Evolutionary conservation across 768 basidiomycete genomes (phyloP).

Genomic region (Mycena pura): DNA sequence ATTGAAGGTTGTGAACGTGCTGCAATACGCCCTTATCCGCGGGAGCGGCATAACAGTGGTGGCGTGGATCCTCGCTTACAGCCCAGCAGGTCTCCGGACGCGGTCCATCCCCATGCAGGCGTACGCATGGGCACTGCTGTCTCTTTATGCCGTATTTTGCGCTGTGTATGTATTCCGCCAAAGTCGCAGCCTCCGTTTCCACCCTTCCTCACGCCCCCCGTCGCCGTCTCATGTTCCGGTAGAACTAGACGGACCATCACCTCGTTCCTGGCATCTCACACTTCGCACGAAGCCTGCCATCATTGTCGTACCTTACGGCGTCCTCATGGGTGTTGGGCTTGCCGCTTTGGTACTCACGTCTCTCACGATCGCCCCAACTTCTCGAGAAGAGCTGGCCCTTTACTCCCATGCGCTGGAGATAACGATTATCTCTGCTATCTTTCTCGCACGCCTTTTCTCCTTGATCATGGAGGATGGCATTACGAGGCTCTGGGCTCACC

Average conservation of each 20-base stretch:
- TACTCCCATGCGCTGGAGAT: conserved; percentile 16
- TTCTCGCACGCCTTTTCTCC: conserved; percentile 24
- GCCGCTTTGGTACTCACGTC: conserved; percentile 23
- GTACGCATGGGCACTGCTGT: conserved; percentile 11
- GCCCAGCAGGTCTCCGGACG: conserved; percentile 16
- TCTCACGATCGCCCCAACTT: conserved; percentile 21
- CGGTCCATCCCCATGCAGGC: conserved; percentile 11
- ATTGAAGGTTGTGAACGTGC: conserved; percentile 21
- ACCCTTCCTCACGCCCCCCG: conserved; percentile 12
- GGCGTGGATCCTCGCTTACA: conserved; percentile 13
- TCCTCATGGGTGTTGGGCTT: conserved; percentile 25
- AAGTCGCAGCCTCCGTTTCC: conserved; percentile 9
- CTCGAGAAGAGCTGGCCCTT: conserved; percentile 1
- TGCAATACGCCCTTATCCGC: conserved; percentile 22
- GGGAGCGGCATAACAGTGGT: conserved; percentile 10
- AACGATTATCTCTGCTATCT: conserved; percentile 20
- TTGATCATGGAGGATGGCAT: conserved; percentile 27
- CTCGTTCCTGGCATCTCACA: conserved; percentile 21
- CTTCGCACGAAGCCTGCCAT: conserved; percentile 14
- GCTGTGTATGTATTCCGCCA: conserved; percentile 22
- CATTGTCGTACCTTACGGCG: conserved; percentile 27
- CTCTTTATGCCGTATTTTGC: conserved; percentile 21
- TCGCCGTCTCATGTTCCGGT: conserved; percentile 21
- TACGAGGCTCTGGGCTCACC: conserved; percentile 5
- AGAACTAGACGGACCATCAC: conserved; percentile 14